phyloP scores from a whole-genome alignment of 345 rosid species.

The Syzygium aromaticum region DNA sequence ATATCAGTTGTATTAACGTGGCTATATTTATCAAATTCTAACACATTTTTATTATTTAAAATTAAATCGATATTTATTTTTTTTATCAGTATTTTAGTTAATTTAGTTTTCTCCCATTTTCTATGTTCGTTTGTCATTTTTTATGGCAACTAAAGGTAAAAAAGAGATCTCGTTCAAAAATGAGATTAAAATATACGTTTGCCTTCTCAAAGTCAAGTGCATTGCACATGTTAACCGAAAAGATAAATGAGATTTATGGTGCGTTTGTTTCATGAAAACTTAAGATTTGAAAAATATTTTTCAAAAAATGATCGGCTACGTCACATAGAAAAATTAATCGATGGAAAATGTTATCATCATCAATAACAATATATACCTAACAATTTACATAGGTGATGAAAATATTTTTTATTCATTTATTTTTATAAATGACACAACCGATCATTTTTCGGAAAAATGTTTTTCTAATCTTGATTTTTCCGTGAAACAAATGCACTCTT shows the following conservation, averaged over 20 bases:
- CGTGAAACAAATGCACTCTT: too few relatives aligned
- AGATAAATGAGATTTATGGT: background rate
- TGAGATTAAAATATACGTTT: background rate
- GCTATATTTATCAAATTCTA: background rate
- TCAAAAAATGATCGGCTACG: too few relatives aligned
- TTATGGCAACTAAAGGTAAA: background rate
- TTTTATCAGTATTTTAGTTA: background rate
- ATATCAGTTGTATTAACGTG: background rate
- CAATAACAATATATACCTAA: too few relatives aligned
- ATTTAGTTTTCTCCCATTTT: background rate
- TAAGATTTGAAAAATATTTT: too few relatives aligned
- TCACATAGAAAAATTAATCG: too few relatives aligned
- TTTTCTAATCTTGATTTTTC: too few relatives aligned
- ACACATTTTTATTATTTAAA: background rate
- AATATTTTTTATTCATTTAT: too few relatives aligned
- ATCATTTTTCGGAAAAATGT: too few relatives aligned
- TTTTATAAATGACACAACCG: too few relatives aligned
- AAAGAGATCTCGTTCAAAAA: background rate
- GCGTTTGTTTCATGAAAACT: too few relatives aligned
- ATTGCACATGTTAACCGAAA: background rate
- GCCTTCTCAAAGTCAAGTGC: background rate
- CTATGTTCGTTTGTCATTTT: fast-evolving
- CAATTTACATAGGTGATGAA: too few relatives aligned
- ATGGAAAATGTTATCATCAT: too few relatives aligned
- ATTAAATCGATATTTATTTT: background rate